Base-by-base conservation (phyloP, 1,284 basidiomycete genomes). In the Microbotryum intermedium region DNA sequence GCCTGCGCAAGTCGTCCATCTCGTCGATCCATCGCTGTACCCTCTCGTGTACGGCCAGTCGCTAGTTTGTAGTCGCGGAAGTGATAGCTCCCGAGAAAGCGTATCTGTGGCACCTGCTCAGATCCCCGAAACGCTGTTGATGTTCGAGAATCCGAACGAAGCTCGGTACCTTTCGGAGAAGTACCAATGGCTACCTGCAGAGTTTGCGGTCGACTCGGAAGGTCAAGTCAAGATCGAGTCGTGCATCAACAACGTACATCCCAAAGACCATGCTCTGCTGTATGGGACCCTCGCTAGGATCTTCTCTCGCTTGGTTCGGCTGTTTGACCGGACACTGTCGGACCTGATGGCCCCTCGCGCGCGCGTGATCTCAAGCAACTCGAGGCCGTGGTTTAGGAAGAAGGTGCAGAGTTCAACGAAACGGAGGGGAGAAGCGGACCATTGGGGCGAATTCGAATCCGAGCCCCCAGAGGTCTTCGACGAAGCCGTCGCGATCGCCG, bases 171-270 rank as follows among this genome's bases (percentile, higher is more conserved):
- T 34, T 13, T 34, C 10, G 34, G 16, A 13, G 10, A 9, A 53
- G 29, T 53, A 26, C 20, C 52, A 64, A 21, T 74, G 78, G 62
- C 73, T 83, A 13, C 81, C 82, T 8, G 76, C 81, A 7, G 75
- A 79, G 47, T 77, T 81, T 28, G 67, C 63, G 34, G 70, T 82
- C 29, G 74, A 76, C 18, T 52, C 68, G 7, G 59, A 72, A 6
- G 73, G 60, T 55, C 25, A 57, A 25, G 77, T 78, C 6, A 34
- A 43, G 26, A 49, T 50, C 20, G 20, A 43, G 20, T 39, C 50
- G 1, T 83, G 82, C 71, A 81, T 83, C 72, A 82, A 82, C 71
- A 80, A 81, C 60, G 70, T 83, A 20, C 72, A 82, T 58, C 79
- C 78, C 10, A 61, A 64, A 10, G 66, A 76, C 44, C 59, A 63